Percentiles rank a stretch among this genome's conserved stretches.
phyloP scores from a whole-genome alignment of 306 rosid species.

The Inga laurina region DNA sequence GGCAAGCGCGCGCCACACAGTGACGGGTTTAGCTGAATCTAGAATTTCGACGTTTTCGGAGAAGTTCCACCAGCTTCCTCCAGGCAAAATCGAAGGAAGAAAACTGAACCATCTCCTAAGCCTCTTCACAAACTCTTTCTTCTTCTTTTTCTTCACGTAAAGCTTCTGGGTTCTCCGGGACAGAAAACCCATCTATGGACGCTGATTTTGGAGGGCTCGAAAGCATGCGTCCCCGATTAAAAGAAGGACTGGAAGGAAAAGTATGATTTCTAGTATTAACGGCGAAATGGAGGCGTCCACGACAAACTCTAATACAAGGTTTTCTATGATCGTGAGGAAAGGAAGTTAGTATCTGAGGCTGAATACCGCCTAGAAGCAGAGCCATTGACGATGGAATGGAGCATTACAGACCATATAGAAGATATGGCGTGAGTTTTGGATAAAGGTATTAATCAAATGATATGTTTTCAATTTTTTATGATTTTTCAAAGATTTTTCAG shows the following conservation, averaged over 20 bases:
- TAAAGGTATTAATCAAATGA: no score
- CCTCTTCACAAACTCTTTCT: constrained; percentile 32
- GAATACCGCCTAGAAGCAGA: constrained; percentile 42
- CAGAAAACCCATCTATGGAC: constrained; percentile 65
- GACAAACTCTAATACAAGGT: neutral
- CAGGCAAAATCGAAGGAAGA: constrained; percentile 61
- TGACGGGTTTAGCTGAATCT: constrained; percentile 62
- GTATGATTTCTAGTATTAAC: constrained; percentile 10
- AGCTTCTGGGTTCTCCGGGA: constrained; percentile 45
- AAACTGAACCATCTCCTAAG: constrained; percentile 42
- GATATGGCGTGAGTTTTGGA: neutral
- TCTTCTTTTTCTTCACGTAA: constrained; percentile 29
- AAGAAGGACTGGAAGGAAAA: constrained; percentile 20
- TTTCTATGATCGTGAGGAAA: constrained; percentile 26
- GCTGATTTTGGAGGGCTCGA: constrained; percentile 46
- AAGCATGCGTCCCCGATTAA: constrained; percentile 29
- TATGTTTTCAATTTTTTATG: no score
- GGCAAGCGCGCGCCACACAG: constrained; percentile 73
- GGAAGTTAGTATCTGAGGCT: constrained; percentile 36
- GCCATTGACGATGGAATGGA: constrained; percentile 47
- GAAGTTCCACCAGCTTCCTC: constrained; percentile 89
- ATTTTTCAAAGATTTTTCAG: no score
- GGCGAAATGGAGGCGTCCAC: constrained; percentile 26
- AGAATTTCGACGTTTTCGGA: constrained; percentile 49
- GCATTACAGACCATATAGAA: neutral